Conservation (phyloP, 2,329 filamentous ascomycete species). For the Purpureocillium takamizusanense region DNA sequence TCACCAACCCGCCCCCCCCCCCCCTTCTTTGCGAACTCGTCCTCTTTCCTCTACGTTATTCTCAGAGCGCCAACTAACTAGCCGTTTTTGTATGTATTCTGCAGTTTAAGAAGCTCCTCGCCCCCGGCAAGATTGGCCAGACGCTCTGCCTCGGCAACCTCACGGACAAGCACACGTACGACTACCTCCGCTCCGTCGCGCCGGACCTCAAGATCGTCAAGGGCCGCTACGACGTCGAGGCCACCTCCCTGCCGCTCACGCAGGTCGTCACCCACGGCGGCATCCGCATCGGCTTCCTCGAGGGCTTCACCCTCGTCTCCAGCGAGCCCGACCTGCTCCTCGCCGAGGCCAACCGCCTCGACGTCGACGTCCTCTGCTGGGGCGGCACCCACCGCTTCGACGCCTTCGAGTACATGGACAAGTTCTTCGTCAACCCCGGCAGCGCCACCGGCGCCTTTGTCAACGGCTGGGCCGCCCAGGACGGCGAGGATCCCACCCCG, state of each 20-base stretch:
- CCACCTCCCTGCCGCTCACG: conserved; percentile 54
- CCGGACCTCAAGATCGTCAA: conserved; percentile 65
- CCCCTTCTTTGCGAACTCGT: background rate
- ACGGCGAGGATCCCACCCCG: conserved; percentile 66
- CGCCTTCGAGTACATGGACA: conserved; percentile 65
- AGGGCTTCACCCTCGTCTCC: conserved; percentile 60
- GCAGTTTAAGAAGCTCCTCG: conserved; percentile 82
- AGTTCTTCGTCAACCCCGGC: conserved; percentile 64
- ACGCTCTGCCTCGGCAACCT: conserved; percentile 74
- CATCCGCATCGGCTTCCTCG: conserved; percentile 57
- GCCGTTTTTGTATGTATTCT: too few relatives aligned
- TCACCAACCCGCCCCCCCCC: conserved; percentile 2
- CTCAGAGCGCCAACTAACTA: too few relatives aligned
- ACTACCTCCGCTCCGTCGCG: conserved; percentile 67
- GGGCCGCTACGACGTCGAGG: conserved; percentile 58
- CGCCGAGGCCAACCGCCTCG: conserved; percentile 58
- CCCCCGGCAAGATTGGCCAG: conserved; percentile 75
- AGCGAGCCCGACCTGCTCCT: conserved; percentile 58
- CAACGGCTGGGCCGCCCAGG: conserved; percentile 46
- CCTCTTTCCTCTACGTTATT: background rate
- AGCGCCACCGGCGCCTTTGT: conserved; percentile 57
- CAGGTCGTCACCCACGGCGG: conserved; percentile 59
- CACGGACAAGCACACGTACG: conserved; percentile 71
- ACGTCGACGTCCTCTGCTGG: conserved; percentile 62
- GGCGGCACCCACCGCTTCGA: conserved; percentile 61